Evolutionary conservation across 352 stramenopile species (phyloP).

Genomic region (Globisporangium radiosum): DNA sequence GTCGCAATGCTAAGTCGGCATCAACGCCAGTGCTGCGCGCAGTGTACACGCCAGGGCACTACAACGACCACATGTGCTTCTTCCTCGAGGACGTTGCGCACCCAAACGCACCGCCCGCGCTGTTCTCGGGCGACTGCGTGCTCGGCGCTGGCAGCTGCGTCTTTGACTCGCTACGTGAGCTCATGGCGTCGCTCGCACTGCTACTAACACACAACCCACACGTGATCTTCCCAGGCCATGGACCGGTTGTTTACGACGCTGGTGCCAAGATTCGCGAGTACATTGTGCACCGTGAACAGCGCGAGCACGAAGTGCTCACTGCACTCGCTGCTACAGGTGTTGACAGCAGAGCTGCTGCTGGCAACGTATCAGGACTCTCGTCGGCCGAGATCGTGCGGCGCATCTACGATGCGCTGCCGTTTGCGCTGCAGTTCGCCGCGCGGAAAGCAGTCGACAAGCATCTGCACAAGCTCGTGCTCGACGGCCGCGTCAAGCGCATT

Average conservation of each 20-base stretch:
- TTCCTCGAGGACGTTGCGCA: conserved; percentile 23
- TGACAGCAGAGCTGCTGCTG: background rate
- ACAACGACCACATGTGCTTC: conserved; percentile 82
- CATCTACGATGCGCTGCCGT: conserved; percentile 57
- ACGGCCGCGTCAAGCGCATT: conserved; percentile 20
- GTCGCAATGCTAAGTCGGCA: background rate
- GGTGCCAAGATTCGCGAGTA: conserved; percentile 71
- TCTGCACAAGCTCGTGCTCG: conserved; percentile 49
- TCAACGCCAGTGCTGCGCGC: conserved; percentile 25
- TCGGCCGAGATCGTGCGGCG: conserved; percentile 35
- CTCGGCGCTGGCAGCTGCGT: conserved; percentile 79
- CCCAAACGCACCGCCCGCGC: conserved; percentile 4
- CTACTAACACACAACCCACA: conserved; percentile 29
- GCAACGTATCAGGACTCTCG: conserved; percentile 15
- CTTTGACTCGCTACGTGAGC: conserved; percentile 77
- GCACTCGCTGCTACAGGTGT: conserved; percentile 18
- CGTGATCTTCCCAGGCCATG: conserved; percentile 74
- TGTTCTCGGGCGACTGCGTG: conserved; percentile 86
- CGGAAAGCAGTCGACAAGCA: conserved; percentile 54
- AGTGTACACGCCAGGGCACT: conserved; percentile 81
- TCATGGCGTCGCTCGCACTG: conserved; percentile 65
- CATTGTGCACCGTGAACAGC: conserved; percentile 61
- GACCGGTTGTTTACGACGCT: conserved; percentile 56
- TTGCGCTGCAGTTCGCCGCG: conserved; percentile 41
- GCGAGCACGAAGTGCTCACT: conserved; percentile 57